A percentile compares a stretch with the other conserved stretches of the same genome.
These are phyloP conservation scores for Xerocomellus chrysenteron DNA, from an alignment of 768 basidiomycete species.

Conservation along the genomic window DNA sequence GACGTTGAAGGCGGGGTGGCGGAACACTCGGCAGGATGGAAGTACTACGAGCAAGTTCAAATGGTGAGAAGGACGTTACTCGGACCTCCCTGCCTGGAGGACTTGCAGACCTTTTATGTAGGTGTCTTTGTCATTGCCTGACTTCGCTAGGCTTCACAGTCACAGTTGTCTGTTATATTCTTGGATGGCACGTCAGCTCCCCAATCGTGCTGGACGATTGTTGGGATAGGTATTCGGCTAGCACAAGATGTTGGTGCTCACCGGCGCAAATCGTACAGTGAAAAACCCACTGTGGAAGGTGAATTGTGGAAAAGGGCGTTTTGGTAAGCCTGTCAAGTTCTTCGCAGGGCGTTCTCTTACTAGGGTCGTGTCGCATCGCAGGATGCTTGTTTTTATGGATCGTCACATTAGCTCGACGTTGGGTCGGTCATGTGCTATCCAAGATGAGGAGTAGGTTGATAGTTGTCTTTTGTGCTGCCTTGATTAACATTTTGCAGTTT, in stretches of 20 bases:
- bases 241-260: slow-evolving; percentile 64
- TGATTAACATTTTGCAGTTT: slow-evolving; percentile 39
- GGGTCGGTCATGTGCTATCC: slow-evolving; percentile 65
- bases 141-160: slow-evolving; percentile 5
- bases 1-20: slow-evolving; percentile 23
- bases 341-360: background rate
- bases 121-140: slow-evolving; percentile 19
- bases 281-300: slow-evolving; percentile 42
- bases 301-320: slow-evolving; percentile 63
- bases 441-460: slow-evolving; percentile 64
- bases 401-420: slow-evolving; percentile 44
- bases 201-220: slow-evolving; percentile 65
- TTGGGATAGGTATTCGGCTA: slow-evolving; percentile 58
- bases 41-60: slow-evolving; percentile 51
- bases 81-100: slow-evolving; percentile 58
- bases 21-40: slow-evolving; percentile 52
- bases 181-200: slow-evolving; percentile 58
- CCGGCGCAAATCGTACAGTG: slow-evolving; percentile 34
- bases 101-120: slow-evolving; percentile 69
- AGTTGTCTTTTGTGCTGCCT: background rate
- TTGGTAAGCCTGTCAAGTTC: slow-evolving; percentile 31
- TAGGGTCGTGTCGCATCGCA: background rate
- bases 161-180: slow-evolving; percentile 51
- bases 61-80: slow-evolving; percentile 58
- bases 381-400: slow-evolving; percentile 33